Conservation (phyloP, 1,139 yeast genomes). For the Saccharomyces hybrid region DNA sequence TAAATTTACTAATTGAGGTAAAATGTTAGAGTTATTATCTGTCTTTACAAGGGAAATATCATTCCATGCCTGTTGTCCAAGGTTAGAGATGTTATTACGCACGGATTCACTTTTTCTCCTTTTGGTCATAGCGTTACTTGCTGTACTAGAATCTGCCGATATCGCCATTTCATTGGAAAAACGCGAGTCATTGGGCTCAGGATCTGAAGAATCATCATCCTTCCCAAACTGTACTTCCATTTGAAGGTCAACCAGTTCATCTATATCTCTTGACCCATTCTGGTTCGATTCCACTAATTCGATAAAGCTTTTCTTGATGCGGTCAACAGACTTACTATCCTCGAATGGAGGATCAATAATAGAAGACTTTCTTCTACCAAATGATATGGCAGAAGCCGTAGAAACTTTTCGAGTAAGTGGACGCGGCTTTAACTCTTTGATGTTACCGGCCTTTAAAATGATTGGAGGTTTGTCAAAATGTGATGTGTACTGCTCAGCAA, state of each 20-base stretch:
- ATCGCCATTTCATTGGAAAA: neutral
- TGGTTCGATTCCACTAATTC: constrained; percentile 13
- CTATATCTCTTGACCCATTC: constrained; percentile 17
- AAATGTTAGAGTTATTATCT: constrained; percentile 4
- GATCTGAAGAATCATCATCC: constrained; percentile 1
- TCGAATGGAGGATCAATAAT: constrained; percentile 6
- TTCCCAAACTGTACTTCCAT: constrained; percentile 21
- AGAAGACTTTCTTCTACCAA: constrained; percentile 16
- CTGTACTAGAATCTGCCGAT: neutral
- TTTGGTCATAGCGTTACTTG: constrained; percentile 1
- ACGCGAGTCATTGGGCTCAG: neutral
- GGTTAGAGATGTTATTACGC: constrained; percentile 1
- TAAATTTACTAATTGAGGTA: constrained; percentile 27
- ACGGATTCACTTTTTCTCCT: constrained; percentile 5
- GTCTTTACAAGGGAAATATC: neutral
- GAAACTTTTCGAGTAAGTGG: constrained; percentile 10
- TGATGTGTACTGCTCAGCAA: constrained; percentile 33
- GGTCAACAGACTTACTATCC: constrained; percentile 5
- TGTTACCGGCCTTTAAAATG: constrained; percentile 20
- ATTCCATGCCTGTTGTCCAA: constrained; percentile 1
- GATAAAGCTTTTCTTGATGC: constrained; percentile 16
- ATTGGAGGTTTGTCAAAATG: constrained; percentile 22
- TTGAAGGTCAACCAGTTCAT: constrained; percentile 24
- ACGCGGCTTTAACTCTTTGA: constrained; percentile 18
- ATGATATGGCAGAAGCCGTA: constrained; percentile 7